A percentile compares a stretch with the other conserved stretches of the same genome.
Evolutionary conservation across 1,139 yeast species (phyloP).

Genomic region (Kazachstania sp.): DNA sequence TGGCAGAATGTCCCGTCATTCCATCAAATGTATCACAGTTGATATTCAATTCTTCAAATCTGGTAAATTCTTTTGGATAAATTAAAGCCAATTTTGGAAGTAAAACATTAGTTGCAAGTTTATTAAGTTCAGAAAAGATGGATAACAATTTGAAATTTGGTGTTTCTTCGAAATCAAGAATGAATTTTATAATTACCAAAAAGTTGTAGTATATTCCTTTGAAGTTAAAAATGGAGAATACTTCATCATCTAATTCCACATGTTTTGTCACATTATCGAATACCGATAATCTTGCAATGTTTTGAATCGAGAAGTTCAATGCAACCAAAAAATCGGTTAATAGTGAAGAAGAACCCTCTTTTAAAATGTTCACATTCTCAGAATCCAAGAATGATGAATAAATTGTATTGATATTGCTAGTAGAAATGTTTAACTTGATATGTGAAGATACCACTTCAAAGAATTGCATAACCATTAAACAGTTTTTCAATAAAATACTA

Average conservation of each 20-base stretch:
- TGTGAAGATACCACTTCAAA: slow-evolving; percentile 19
- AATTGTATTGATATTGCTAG: slow-evolving; percentile 14
- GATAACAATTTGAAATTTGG: slow-evolving; percentile 29
- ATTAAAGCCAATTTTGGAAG: slow-evolving; percentile 21
- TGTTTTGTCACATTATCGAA: slow-evolving; percentile 9
- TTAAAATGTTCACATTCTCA: slow-evolving; percentile 18
- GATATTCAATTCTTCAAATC: slow-evolving; percentile 10
- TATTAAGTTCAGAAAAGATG: slow-evolving; percentile 27
- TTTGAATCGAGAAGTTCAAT: slow-evolving; percentile 28
- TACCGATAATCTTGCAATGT: slow-evolving; percentile 19
- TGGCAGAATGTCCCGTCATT: background rate
- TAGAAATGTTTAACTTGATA: slow-evolving; percentile 23
- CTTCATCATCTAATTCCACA: slow-evolving; percentile 17
- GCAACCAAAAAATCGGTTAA: slow-evolving; percentile 28
- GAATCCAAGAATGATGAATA: slow-evolving; percentile 21
- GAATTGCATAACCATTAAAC: slow-evolving; percentile 25
- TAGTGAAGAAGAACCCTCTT: slow-evolving; percentile 22
- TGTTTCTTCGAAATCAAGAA: slow-evolving; percentile 32
- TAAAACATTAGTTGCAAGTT: slow-evolving; percentile 22
- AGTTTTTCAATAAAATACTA: slow-evolving; percentile 21
- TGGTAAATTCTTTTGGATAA: slow-evolving; percentile 17
- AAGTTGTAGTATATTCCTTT: slow-evolving; percentile 33
- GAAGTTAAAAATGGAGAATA: slow-evolving; percentile 28
- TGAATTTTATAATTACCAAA: slow-evolving; percentile 31
- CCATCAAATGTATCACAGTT: background rate